Percentiles rank a stretch among this genome's conserved stretches.
Conservation (phyloP, 495 filamentous ascomycete species). For the Penicillium simplicissimum region DNA sequence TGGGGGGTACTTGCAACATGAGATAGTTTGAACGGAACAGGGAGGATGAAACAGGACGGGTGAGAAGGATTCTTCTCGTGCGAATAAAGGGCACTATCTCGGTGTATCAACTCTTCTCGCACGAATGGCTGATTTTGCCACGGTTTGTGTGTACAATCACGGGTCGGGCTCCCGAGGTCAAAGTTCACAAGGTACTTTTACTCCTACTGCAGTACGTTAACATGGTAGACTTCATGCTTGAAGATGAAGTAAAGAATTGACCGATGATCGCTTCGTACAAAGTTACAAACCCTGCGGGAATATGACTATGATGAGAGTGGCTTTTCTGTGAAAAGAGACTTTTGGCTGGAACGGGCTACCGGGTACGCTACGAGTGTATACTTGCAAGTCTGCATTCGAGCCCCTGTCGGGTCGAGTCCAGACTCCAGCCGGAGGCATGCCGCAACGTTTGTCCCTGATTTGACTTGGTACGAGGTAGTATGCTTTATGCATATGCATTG, state of each 20-base stretch:
- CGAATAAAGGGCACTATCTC: background rate
- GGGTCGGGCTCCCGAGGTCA: background rate
- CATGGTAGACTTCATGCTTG: background rate
- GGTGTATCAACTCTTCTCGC: background rate
- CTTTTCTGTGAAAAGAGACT: background rate
- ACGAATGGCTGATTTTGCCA: background rate
- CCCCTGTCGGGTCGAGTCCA: constrained; percentile 1
- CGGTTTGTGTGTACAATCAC: background rate
- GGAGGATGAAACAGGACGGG: background rate
- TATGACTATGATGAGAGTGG: constrained; percentile 1
- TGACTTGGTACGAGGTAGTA: background rate
- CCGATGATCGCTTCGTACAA: background rate
- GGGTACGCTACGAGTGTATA: background rate
- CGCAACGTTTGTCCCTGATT: background rate
- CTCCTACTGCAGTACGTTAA: background rate
- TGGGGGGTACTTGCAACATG: background rate
- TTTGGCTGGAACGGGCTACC: background rate
- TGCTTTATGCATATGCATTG: background rate
- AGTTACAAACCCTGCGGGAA: background rate
- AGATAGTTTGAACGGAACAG: background rate
- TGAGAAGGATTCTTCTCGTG: background rate
- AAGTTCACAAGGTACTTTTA: background rate
- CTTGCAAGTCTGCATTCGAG: background rate
- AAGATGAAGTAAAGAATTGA: background rate
- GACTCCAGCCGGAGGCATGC: background rate